Evolutionary conservation across 2,329 filamentous ascomycete genomes (phyloP).

Genomic region (Aspergillus candidus): DNA sequence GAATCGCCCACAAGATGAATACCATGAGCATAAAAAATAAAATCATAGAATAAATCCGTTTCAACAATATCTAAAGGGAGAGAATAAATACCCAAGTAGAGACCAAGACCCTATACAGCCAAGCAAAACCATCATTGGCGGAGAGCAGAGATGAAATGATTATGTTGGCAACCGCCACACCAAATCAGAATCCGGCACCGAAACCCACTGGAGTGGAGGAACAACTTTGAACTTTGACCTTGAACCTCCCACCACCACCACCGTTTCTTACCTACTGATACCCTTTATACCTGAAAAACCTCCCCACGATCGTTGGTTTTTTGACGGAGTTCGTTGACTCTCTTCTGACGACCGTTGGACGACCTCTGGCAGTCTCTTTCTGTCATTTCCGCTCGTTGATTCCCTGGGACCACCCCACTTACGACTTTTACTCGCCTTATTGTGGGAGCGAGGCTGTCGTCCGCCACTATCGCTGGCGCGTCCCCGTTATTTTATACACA

Average conservation of each 20-base stretch:
- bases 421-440: constrained; percentile 1
- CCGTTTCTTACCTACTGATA: background rate
- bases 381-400: too few species aligned
- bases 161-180: constrained; percentile 14
- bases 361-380: too few species aligned
- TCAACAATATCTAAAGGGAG: too few species aligned
- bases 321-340: constrained; percentile 10
- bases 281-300: background rate
- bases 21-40: too few species aligned
- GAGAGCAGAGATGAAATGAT: constrained; percentile 9
- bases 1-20: too few species aligned
- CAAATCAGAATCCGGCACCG: background rate
- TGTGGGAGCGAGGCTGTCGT: background rate
- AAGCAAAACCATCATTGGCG: constrained; percentile 5
- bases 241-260: too few species aligned
- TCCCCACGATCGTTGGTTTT: background rate
- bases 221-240: background rate
- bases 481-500: constrained; percentile 5
- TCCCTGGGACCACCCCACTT: too few species aligned
- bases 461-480: constrained; percentile 1
- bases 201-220: constrained; percentile 22
- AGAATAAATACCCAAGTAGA: too few species aligned
- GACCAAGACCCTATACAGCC: too few species aligned
- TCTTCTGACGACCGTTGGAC: background rate
- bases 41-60: too few species aligned